These are phyloP conservation scores for Trypanosoma platydactyli DNA, from an alignment of 208 protist genomes.

Conservation along the genomic window DNA sequence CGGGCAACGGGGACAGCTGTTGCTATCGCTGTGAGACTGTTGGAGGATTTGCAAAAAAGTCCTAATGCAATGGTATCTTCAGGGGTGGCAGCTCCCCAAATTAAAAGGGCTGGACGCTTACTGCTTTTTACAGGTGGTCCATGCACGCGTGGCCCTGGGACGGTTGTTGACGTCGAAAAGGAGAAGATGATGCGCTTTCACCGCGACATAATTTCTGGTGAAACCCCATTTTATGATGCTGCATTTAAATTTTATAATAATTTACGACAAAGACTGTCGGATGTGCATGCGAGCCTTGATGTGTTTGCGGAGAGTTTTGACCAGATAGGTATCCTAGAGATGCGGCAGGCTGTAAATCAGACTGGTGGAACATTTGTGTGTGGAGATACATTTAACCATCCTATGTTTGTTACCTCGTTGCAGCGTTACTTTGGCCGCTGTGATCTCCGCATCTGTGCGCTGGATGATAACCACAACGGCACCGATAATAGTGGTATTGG, in stretches of 20 bases:
- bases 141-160: conserved; percentile 93
- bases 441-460: conserved; percentile 32
- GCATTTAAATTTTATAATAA: conserved; percentile 89
- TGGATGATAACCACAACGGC: neutral
- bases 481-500: neutral
- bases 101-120: conserved; percentile 56
- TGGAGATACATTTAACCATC: conserved; percentile 93
- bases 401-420: conserved; percentile 81
- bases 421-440: conserved; percentile 76
- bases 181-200: conserved; percentile 96
- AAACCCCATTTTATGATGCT: conserved; percentile 71
- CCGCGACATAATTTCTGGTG: conserved; percentile 93
- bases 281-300: conserved; percentile 94
- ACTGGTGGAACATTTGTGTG: conserved; percentile 95
- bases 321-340: conserved; percentile 96
- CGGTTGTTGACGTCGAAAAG: conserved; percentile 89
- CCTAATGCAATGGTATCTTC: conserved; percentile 5
- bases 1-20: conserved; percentile 76
- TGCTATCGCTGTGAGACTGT: conserved; percentile 50
- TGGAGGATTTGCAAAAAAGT: conserved; percentile 51
- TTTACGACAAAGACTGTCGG: conserved; percentile 84
- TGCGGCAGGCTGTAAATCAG: conserved; percentile 87
- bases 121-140: conserved; percentile 96
- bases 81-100: neutral
- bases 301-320: conserved; percentile 97